Base-by-base conservation (phyloP, 2,329 filamentous ascomycete species). In the Plectosphaerella plurivora region DNA sequence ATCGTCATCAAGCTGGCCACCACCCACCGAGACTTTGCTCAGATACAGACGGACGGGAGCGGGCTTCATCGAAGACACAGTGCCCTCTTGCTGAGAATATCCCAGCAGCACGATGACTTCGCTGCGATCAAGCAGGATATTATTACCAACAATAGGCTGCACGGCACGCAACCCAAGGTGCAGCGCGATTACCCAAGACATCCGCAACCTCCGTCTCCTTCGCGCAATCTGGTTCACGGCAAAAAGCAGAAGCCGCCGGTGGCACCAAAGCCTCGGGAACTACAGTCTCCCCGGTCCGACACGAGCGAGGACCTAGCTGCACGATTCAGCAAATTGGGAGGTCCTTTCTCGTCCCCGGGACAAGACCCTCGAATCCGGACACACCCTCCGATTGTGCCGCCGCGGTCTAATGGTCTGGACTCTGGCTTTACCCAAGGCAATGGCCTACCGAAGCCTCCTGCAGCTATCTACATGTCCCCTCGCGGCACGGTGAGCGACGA, bases 1-100 rank as follows among this genome's bases (percentile, higher is more conserved):
- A 87, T 97, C 51, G 81, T 88, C 14, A 78, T 91, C 49, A 85
- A 93, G 52, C 74, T 86, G 42, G 86, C 97, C 24, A 88, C 89
- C 2, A 78, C 77, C 36, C 91, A 96, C 65, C 83, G 81, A 52
- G 89, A 93, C 56, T 95, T 84, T 66, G 80, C 83, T 25, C 76
- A 79, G 49, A 73, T 91, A 53, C 81, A 83, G 60, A 70, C 70
- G 37, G 81, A 84, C 47, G 72, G 74, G 24, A 69, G 73, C 39
- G 74, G 79, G 10, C 61, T 79, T 20, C 67, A 70, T 47, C 72
- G 73, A 47, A 63, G 75, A 15, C 82, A 85, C 60, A 68, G 66
- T 44, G 68, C 68, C 5, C 70, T 87, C 9, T 71, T 79, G 52
- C 73, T 70, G 49, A 75, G 76, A 53, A 76, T 86, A 47, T 71